These are phyloP conservation scores for Starmerella vaccinii DNA, from an alignment of 805 yeast species.

Conservation along the genomic window DNA sequence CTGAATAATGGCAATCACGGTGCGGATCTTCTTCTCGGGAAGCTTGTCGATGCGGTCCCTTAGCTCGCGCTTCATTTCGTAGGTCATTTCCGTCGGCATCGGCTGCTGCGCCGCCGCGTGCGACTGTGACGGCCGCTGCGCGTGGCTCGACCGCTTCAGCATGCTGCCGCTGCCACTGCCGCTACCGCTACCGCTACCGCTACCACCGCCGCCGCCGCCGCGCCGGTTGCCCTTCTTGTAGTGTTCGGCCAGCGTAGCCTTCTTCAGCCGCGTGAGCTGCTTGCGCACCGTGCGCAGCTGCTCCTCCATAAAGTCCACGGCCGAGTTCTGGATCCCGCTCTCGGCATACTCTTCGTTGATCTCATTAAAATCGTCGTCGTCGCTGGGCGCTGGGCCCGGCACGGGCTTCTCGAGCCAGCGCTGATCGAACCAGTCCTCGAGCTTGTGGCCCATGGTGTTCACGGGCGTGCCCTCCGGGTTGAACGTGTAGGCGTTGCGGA, in stretches of 20 bases:
- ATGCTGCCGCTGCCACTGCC: constrained; percentile 15
- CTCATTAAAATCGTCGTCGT: constrained; percentile 36
- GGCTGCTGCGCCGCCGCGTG: constrained; percentile 3
- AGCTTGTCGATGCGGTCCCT: constrained; percentile 67
- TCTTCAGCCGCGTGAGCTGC: constrained; percentile 70
- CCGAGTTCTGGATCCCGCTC: constrained; percentile 67
- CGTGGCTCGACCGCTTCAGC: constrained; percentile 2
- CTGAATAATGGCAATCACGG: constrained; percentile 74
- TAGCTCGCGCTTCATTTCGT: constrained; percentile 92
- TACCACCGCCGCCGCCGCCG: too few relatives aligned
- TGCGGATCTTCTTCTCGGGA: constrained; percentile 70
- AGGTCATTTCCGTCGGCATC: constrained; percentile 46
- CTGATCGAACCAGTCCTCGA: constrained; percentile 76
- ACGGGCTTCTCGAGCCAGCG: constrained; percentile 82
- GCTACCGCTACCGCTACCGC: too few relatives aligned
- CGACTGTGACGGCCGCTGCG: constrained; percentile 10
- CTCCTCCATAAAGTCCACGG: constrained; percentile 77
- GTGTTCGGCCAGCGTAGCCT: constrained; percentile 24
- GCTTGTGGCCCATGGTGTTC: constrained; percentile 84
- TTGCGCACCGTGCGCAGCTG: constrained; percentile 77
- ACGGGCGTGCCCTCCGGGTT: constrained; percentile 98
- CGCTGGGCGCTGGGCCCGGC: constrained; percentile 43
- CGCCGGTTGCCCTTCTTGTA: constrained; percentile 19
- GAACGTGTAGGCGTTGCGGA: constrained; percentile 79
- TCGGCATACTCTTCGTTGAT: constrained; percentile 38